Evolutionary conservation across 2,329 filamentous ascomycete species (phyloP).

Genomic region (Ciborinia camelliae): DNA sequence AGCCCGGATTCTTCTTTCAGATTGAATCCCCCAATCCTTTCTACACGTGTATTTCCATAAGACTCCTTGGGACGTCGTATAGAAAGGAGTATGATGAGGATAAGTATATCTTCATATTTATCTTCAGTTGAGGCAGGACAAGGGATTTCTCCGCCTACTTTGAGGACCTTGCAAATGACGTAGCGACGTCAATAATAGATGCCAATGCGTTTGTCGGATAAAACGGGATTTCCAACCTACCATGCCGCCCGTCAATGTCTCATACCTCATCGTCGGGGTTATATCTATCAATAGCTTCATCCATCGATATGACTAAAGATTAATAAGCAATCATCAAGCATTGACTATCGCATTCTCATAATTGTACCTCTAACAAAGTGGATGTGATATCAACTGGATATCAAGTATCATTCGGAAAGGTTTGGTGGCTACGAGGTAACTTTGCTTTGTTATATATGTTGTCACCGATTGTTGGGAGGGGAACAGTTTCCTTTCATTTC

Average conservation of each 20-base stretch:
- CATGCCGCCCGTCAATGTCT: neutral
- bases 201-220: conserved; percentile 1
- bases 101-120: conserved; percentile 1
- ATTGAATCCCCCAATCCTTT: neutral
- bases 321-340: too few species aligned
- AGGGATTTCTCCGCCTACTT: neutral
- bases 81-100: neutral
- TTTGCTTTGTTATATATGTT: neutral
- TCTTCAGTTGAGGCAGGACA: neutral
- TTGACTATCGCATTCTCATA: too few species aligned
- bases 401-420: too few species aligned
- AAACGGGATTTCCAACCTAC: neutral
- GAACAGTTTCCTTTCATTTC: neutral
- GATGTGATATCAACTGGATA: too few species aligned
- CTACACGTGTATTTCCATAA: neutral
- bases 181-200: neutral
- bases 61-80: too few species aligned
- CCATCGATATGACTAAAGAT: too few species aligned
- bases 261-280: too few species aligned
- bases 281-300: too few species aligned
- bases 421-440: too few species aligned
- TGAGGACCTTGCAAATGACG: neutral
- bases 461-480: neutral
- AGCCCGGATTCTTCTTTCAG: neutral
- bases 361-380: too few species aligned